Conservation (phyloP, 352 stramenopile genomes). For the Aphanomyces cochlioides region DNA sequence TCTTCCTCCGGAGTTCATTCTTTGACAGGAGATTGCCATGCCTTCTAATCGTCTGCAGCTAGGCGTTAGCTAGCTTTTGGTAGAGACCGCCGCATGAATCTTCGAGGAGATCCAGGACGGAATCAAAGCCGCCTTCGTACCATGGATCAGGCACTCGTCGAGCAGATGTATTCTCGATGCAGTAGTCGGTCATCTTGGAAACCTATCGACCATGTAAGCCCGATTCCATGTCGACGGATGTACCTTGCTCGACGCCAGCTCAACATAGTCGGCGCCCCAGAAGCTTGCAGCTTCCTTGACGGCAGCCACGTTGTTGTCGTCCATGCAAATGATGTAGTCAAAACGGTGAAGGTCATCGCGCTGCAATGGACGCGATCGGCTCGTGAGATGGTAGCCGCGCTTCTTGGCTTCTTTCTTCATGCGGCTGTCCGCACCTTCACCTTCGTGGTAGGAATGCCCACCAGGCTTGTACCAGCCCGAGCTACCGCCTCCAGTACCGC, state of each 20-base stretch:
- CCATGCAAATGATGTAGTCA: slow-evolving; percentile 89
- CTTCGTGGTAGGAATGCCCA: slow-evolving; percentile 85
- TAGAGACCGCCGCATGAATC: slow-evolving; percentile 82
- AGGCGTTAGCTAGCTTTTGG: slow-evolving; percentile 36
- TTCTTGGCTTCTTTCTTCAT: slow-evolving; percentile 85
- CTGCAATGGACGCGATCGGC: slow-evolving; percentile 67
- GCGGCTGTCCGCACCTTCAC: slow-evolving; percentile 69
- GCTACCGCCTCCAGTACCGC: slow-evolving; percentile 80
- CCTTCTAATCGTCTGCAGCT: no score
- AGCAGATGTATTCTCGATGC: slow-evolving; percentile 54
- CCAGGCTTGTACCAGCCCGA: slow-evolving; percentile 68
- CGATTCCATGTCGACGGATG: not conserved
- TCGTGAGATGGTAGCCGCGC: slow-evolving; percentile 77
- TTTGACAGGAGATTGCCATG: no score
- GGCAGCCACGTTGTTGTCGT: slow-evolving; percentile 75
- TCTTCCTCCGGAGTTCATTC: no score
- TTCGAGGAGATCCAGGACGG: slow-evolving; percentile 85
- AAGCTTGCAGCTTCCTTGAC: slow-evolving; percentile 75
- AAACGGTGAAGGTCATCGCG: slow-evolving; percentile 70
- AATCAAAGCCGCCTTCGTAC: slow-evolving; percentile 88
- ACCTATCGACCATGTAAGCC: slow-evolving; percentile 41
- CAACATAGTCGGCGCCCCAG: slow-evolving; percentile 58
- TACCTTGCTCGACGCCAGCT: slow-evolving; percentile 57
- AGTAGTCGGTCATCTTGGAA: slow-evolving; percentile 82
- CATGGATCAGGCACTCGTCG: slow-evolving; percentile 74